Conservation (phyloP, 1,139 yeast species). For the Diutina catenulata region DNA sequence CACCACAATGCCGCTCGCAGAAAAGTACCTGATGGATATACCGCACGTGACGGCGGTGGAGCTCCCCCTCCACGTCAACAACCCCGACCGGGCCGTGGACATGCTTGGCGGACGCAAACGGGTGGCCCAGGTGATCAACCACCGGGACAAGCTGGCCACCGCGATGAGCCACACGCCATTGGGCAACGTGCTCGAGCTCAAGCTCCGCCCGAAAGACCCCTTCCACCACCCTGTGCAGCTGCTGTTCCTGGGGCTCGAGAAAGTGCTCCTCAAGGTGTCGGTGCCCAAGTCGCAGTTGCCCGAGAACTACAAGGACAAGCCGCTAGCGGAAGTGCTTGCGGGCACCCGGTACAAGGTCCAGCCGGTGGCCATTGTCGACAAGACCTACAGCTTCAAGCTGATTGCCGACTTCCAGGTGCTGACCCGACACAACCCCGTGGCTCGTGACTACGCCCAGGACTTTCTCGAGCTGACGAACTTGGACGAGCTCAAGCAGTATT, state of each 20-base stretch:
- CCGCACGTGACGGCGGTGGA: slow-evolving; percentile 75
- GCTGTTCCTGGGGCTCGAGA: slow-evolving; percentile 43
- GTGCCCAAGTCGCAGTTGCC: slow-evolving; percentile 47
- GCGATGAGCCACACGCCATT: slow-evolving; percentile 9
- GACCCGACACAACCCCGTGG: slow-evolving; percentile 43
- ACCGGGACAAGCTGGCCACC: slow-evolving; percentile 11
- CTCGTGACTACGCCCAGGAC: slow-evolving; percentile 19
- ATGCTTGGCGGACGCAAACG: slow-evolving; percentile 68
- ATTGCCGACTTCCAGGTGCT: slow-evolving; percentile 80
- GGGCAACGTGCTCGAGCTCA: slow-evolving; percentile 36
- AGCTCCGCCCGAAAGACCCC: slow-evolving; percentile 49
- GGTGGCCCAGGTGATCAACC: slow-evolving; percentile 26
- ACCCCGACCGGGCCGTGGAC: slow-evolving; percentile 48
- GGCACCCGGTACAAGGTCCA: slow-evolving; percentile 20
- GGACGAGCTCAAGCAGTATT: slow-evolving; percentile 29
- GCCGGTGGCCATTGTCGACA: slow-evolving; percentile 61
- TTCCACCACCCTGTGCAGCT: slow-evolving; percentile 73
- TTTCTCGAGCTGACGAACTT: slow-evolving; percentile 17
- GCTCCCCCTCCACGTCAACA: slow-evolving; percentile 61
- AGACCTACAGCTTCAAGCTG: slow-evolving; percentile 69
- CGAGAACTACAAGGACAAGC: slow-evolving; percentile 25
- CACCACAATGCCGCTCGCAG: slow-evolving; percentile 1
- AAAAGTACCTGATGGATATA: slow-evolving; percentile 49
- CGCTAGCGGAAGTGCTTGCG: slow-evolving; percentile 39
- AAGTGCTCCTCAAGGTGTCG: slow-evolving; percentile 55